A percentile compares a stretch with the other conserved stretches of the same genome.
These are phyloP conservation scores for Termitomyces bulborhizus DNA, from an alignment of 768 basidiomycete genomes.

Conservation along the genomic window DNA sequence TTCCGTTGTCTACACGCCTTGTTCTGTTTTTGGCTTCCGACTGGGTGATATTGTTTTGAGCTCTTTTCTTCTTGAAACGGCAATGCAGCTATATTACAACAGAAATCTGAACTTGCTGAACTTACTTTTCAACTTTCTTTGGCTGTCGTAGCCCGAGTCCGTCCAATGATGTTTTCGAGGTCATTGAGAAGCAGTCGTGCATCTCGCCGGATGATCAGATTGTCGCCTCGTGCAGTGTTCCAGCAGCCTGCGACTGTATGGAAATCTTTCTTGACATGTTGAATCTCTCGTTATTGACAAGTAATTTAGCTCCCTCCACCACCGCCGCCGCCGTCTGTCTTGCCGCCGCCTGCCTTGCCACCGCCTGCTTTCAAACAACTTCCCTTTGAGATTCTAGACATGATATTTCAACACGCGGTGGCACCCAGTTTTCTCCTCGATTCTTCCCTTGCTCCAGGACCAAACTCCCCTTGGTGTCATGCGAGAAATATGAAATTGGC, in stretches of 20 bases:
- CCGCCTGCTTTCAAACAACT: neutral
- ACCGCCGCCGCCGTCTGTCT: neutral
- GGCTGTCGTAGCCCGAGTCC: neutral
- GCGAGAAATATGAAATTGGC: constrained; percentile 16
- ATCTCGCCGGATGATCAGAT: neutral
- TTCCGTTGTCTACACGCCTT: neutral
- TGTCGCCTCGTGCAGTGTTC: neutral
- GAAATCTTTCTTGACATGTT: neutral
- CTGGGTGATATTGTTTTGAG: too few relatives aligned
- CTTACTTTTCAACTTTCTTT: neutral
- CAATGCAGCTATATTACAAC: neutral
- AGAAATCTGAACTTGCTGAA: neutral
- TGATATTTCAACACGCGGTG: constrained; percentile 18
- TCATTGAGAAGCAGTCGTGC: neutral
- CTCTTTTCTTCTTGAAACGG: neutral
- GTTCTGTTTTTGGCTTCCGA: neutral
- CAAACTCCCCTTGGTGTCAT: constrained; percentile 17
- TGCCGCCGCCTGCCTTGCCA: neutral
- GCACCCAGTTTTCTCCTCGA: constrained; percentile 19
- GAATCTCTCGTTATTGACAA: neutral
- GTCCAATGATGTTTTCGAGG: neutral
- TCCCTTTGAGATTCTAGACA: constrained; percentile 19
- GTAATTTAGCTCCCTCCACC: neutral
- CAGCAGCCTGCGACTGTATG: neutral
- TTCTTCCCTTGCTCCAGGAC: constrained; percentile 9